Conservation (phyloP, 2,329 filamentous ascomycete species). For the Grosmannia clavigera region DNA sequence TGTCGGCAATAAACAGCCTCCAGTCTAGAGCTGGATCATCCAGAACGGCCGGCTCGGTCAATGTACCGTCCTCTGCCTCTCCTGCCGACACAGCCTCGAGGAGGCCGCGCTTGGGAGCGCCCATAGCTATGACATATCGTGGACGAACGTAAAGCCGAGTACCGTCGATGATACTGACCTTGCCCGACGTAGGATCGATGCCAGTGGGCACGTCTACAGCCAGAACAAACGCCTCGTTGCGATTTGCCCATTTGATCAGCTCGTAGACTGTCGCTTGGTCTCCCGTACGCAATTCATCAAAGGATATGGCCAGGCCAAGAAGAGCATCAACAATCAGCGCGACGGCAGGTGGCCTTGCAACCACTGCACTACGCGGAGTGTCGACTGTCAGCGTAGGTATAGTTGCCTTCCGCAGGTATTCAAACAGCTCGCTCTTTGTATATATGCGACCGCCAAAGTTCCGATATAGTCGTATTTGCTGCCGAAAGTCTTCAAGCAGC, state of each 20-base stretch:
- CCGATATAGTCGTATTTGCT: slow-evolving; percentile 73
- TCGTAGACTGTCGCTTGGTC: slow-evolving; percentile 79
- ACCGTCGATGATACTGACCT: slow-evolving; percentile 55
- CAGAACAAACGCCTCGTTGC: slow-evolving; percentile 68
- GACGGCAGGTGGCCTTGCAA: slow-evolving; percentile 47
- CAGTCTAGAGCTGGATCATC: slow-evolving; percentile 44
- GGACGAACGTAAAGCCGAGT: slow-evolving; percentile 68
- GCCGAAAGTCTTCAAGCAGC: slow-evolving; percentile 65
- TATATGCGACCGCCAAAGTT: slow-evolving; percentile 68
- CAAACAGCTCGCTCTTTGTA: slow-evolving; percentile 48
- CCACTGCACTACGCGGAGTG: slow-evolving; percentile 24
- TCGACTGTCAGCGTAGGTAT: slow-evolving; percentile 24
- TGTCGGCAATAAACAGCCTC: slow-evolving; percentile 75
- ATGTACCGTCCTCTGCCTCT: slow-evolving; percentile 29
- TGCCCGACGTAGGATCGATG: slow-evolving; percentile 66
- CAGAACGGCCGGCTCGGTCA: slow-evolving; percentile 14
- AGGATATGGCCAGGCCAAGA: slow-evolving; percentile 73
- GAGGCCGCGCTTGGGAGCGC: slow-evolving; percentile 75
- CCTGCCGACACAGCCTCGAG: slow-evolving; percentile 60
- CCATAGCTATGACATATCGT: slow-evolving; percentile 73
- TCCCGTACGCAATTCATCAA: slow-evolving; percentile 73
- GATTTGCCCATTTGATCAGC: slow-evolving; percentile 88
- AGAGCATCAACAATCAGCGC: slow-evolving; percentile 83
- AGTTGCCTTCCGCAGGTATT: slow-evolving; percentile 39
- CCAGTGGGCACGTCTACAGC: slow-evolving; percentile 88